Percentiles rank a stretch among this genome's conserved stretches.
These are phyloP conservation scores for Phialophora chinensis DNA, from an alignment of 2,329 filamentous ascomycete genomes.

Conservation along the genomic window DNA sequence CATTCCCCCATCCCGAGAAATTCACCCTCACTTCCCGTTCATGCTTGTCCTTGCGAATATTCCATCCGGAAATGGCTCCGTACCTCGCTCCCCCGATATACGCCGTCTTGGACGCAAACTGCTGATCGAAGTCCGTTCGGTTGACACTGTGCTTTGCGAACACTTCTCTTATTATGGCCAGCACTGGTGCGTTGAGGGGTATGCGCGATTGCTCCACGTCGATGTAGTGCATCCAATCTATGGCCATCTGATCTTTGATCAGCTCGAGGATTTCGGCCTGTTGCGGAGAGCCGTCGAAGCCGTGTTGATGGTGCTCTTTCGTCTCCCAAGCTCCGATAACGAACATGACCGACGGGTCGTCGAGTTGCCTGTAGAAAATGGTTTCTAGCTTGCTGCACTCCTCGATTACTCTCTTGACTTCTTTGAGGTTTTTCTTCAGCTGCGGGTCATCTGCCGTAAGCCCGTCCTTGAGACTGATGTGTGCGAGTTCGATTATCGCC, in stretches of 20 bases:
- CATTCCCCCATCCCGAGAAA: conserved; percentile 30
- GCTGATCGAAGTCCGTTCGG: conserved; percentile 23
- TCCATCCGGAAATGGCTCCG: conserved; percentile 32
- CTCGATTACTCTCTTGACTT: conserved; percentile 34
- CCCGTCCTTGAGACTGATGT: conserved; percentile 30
- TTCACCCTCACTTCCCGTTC: conserved; percentile 30
- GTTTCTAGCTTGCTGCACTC: conserved; percentile 32
- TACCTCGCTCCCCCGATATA: conserved; percentile 24
- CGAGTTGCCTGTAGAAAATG: conserved; percentile 31
- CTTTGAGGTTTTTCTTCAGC: conserved; percentile 29
- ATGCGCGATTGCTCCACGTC: conserved; percentile 27
- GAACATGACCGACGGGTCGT: conserved; percentile 31
- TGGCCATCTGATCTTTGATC: conserved; percentile 34
- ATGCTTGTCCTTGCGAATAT: conserved; percentile 29
- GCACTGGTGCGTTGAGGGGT: conserved; percentile 27
- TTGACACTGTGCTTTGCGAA: conserved; percentile 21
- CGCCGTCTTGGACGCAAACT: conserved; percentile 24
- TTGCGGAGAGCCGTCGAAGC: conserved; percentile 31
- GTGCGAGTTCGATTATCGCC: conserved; percentile 34
- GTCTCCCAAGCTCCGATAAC: conserved; percentile 32
- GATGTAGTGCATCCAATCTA: conserved; percentile 36
- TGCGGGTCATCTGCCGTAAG: conserved; percentile 23
- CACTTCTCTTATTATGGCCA: conserved; percentile 25
- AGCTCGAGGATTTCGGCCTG: conserved; percentile 27
- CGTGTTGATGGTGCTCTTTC: conserved; percentile 29